These are phyloP conservation scores for Arachis stenosperma DNA, from an alignment of 306 rosid species.

Conservation along the genomic window DNA sequence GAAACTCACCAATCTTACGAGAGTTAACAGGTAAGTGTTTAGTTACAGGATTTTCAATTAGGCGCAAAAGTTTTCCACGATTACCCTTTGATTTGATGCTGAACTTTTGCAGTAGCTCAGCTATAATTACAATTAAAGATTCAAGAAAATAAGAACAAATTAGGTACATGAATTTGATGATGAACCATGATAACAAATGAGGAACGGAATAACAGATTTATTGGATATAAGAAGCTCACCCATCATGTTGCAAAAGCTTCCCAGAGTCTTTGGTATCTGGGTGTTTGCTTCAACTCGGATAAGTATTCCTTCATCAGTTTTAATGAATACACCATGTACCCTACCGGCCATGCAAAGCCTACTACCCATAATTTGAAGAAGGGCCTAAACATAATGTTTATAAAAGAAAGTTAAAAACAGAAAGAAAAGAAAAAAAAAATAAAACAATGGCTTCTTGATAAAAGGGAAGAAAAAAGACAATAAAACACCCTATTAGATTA, in stretches of 20 bases:
- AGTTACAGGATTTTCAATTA: slow-evolving; percentile 34
- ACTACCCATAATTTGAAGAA: slow-evolving; percentile 34
- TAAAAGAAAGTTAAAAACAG: no score
- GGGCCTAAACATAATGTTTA: not conserved
- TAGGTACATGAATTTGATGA: not conserved
- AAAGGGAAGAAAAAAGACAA: no score
- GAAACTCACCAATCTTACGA: slow-evolving; percentile 11
- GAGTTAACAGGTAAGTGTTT: slow-evolving; percentile 32
- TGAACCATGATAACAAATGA: not conserved
- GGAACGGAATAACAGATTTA: not conserved
- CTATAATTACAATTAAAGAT: not conserved
- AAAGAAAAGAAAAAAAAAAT: no score
- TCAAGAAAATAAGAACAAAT: no score
- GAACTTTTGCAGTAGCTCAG: slow-evolving; percentile 24
- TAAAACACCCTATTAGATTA: no score
- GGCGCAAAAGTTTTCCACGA: slow-evolving; percentile 20
- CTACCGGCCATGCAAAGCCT: slow-evolving; percentile 29
- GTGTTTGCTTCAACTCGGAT: slow-evolving; percentile 37
- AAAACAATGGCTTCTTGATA: no score
- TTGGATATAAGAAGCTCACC: slow-evolving; percentile 8
- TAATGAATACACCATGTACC: slow-evolving; percentile 31
- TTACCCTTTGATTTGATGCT: slow-evolving; percentile 31
- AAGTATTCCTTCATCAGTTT: slow-evolving; percentile 35
- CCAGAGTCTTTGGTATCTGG: slow-evolving; percentile 14
- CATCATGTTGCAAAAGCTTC: slow-evolving; percentile 32